Conservation (phyloP, 192 early-diverging fungal species). For the Geranomyces variabilis region DNA sequence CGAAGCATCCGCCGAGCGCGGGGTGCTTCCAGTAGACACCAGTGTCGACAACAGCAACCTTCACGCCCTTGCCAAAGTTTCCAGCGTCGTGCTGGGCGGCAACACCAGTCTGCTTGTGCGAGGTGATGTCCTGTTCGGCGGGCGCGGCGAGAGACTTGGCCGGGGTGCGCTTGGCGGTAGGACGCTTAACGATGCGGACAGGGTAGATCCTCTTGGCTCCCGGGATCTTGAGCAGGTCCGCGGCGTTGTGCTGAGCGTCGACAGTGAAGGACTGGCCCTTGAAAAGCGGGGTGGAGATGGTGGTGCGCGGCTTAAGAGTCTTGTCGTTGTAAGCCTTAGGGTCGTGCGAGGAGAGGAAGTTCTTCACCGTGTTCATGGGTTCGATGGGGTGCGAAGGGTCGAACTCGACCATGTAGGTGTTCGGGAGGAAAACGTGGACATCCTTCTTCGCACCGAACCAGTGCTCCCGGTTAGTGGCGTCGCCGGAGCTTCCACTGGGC, state of each 20-base stretch:
- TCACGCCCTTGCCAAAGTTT: slow-evolving; percentile 51
- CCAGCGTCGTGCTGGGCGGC: slow-evolving; percentile 27
- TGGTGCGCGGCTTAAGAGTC: background rate
- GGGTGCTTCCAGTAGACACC: slow-evolving; percentile 59
- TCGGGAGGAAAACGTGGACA: background rate
- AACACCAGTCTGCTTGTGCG: slow-evolving; percentile 46
- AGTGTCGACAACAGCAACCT: slow-evolving; percentile 55
- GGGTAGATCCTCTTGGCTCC: slow-evolving; percentile 2
- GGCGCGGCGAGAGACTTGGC: background rate
- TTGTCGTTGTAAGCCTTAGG: slow-evolving; percentile 4
- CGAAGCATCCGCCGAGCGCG: slow-evolving; percentile 52
- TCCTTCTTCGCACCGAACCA: too few relatives aligned
- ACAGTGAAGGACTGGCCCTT: slow-evolving; percentile 13
- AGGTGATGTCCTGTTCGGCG: background rate
- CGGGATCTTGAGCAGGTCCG: slow-evolving; percentile 14
- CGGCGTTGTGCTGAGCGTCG: slow-evolving; percentile 8
- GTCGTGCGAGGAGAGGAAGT: background rate
- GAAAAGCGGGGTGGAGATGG: slow-evolving; percentile 16
- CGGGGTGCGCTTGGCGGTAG: background rate
- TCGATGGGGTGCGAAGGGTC: background rate
- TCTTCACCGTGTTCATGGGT: background rate
- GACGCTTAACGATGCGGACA: slow-evolving; percentile 16
- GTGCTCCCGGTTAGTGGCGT: too few relatives aligned
- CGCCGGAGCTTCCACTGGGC: too few relatives aligned
- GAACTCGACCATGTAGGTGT: slow-evolving; percentile 3